These are phyloP conservation scores for Hordeum pubiflorum DNA, from an alignment of 202 grass and related monocot genomes.

Conservation along the genomic window DNA sequence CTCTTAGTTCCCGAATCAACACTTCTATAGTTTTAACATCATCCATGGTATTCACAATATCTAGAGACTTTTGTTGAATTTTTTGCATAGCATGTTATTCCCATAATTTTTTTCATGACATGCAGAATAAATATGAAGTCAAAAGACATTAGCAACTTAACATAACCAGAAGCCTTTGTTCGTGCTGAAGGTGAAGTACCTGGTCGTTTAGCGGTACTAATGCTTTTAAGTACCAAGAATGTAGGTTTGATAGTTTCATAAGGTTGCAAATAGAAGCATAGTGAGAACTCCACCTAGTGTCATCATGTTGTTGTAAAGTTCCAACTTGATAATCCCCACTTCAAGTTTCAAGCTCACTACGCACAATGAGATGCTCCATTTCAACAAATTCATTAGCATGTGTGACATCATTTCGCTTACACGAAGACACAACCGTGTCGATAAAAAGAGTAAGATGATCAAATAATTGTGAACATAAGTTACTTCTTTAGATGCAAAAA, in stretches of 20 bases:
- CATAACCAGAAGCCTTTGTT: not conserved
- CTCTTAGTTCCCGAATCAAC: not conserved
- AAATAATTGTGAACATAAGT: too few species aligned
- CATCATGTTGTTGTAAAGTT: not conserved
- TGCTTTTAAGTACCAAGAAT: not conserved
- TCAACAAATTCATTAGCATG: not conserved
- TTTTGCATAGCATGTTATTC: not conserved
- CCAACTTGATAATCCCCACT: not conserved
- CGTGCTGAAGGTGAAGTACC: too few species aligned
- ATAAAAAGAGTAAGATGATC: too few species aligned
- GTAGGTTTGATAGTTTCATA: not conserved
- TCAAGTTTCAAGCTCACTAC: not conserved
- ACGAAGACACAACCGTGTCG: too few species aligned
- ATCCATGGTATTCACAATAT: not conserved
- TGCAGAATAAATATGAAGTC: not conserved
- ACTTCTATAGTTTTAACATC: not conserved
- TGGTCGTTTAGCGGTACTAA: too few species aligned
- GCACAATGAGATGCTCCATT: not conserved
- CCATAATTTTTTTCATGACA: not conserved
- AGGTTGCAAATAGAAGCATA: not conserved
- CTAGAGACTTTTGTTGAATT: not conserved
- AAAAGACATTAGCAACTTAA: not conserved
- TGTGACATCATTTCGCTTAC: too few species aligned
- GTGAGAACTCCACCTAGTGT: not conserved
- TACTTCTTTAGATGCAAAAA: too few species aligned